Base-by-base conservation (phyloP, 306 rosid genomes). In the Arachis hypogaea region DNA sequence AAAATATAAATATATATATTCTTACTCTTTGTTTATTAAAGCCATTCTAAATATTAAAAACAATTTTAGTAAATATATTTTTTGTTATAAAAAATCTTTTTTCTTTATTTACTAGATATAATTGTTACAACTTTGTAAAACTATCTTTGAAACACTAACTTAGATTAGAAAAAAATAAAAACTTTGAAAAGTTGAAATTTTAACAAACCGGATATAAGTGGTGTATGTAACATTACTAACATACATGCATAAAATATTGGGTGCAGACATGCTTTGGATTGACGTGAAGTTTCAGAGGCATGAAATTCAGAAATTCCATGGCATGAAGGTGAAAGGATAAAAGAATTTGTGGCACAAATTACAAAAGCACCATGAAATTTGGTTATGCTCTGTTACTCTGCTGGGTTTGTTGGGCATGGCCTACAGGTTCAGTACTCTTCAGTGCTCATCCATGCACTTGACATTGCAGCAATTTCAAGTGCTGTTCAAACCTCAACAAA, bases 391-490 rank as follows among this genome's bases (percentile, higher is more conserved):
- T 82, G 83, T 62, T 63, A 2, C 29, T 30, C 64, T 75, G 83
- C 55, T 78, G 55, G 68, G 28, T 28, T 73, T 77, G 84, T 66
- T 80, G 85, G 81, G 76, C 78, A 77, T 84, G 96, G 43, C 82
- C 84, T 82, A 59, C 83, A 29, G 54, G 51, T 65, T 74, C 71
- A 45, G 68, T 72, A 56, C 59, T 42, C 3, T 4, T 33, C 38
- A 33, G 38, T 33, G 38, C 38, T 33, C 38, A 33, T 4, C 38
- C 38, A 33, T 33, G 38, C 38, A 33, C 38, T 33, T 33, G 38
- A 66, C 40, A 11, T 43, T 63, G 66, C 70, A 10, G 28, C 77
- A 75, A 3, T 41, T 65, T 65, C 84, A 65, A 64, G 75, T 50
- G 59, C 63, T 51, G 38, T 7, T 7, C 8, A 33, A 33, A 33